Evolutionary conservation across 164 flowering plant genomes (phyloP).

Genomic region (Warburgia ugandensis): DNA sequence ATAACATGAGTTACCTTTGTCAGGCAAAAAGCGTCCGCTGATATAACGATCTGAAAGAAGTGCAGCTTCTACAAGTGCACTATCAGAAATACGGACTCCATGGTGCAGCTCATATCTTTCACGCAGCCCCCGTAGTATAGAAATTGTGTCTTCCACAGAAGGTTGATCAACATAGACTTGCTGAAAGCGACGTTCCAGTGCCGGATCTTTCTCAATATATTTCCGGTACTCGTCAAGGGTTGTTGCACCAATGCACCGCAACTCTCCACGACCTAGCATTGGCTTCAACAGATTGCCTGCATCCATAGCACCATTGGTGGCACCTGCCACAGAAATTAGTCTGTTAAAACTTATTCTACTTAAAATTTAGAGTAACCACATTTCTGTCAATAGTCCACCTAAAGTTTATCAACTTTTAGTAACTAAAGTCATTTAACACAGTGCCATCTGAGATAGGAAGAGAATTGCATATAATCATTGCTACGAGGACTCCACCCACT

Average conservation of each 20-base stretch:
- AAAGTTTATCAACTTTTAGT: too few species aligned
- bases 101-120: constrained; percentile 94
- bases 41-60: constrained; percentile 88
- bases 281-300: constrained; percentile 94
- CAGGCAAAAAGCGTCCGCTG: constrained; percentile 90
- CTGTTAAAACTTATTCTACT: background rate
- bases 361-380: too few species aligned
- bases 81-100: constrained; percentile 84
- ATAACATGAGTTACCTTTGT: constrained; percentile 70
- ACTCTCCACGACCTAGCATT: constrained; percentile 94
- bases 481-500: too few species aligned
- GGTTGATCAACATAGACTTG: constrained; percentile 96
- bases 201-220: constrained; percentile 92
- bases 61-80: constrained; percentile 94
- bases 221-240: constrained; percentile 92
- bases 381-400: too few species aligned
- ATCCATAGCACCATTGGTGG: constrained; percentile 96
- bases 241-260: constrained; percentile 93
- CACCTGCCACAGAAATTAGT: constrained; percentile 45
- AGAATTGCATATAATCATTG: too few species aligned
- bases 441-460: too few species aligned
- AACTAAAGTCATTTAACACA: too few species aligned
- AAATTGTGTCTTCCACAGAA: constrained; percentile 76
- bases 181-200: constrained; percentile 91
- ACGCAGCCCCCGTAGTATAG: constrained; percentile 81